These are phyloP conservation scores for Lentinula detonsa DNA, from an alignment of 768 basidiomycete genomes.

Conservation along the genomic window DNA sequence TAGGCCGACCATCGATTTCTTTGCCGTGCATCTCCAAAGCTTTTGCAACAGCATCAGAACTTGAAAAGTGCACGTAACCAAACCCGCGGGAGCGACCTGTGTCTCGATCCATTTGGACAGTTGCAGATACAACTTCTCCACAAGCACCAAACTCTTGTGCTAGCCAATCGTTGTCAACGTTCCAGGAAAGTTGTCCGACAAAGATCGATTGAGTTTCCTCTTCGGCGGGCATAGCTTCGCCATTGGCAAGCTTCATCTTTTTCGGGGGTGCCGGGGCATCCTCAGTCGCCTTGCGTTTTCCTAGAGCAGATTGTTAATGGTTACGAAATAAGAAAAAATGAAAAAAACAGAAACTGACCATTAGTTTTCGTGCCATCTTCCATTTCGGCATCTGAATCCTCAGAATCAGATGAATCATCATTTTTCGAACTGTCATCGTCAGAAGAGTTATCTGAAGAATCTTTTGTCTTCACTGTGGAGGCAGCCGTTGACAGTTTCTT, in stretches of 20 bases:
- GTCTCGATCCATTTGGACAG: constrained; percentile 81
- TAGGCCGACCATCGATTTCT: constrained; percentile 87
- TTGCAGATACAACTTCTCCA: constrained; percentile 86
- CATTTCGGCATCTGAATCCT: constrained; percentile 57
- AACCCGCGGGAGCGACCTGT: constrained; percentile 82
- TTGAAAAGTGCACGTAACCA: constrained; percentile 76
- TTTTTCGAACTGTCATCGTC: constrained; percentile 3
- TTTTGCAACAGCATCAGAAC: constrained; percentile 66
- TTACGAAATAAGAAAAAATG: neutral
- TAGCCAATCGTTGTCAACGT: constrained; percentile 94
- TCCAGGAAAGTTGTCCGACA: constrained; percentile 93
- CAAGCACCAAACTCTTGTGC: constrained; percentile 83
- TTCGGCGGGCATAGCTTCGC: constrained; percentile 35
- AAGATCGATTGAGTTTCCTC: constrained; percentile 65
- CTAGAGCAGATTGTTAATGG: constrained; percentile 17
- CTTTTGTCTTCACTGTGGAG: constrained; percentile 12
- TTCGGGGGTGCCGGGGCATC: constrained; percentile 58
- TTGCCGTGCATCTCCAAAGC: constrained; percentile 77
- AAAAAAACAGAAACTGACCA: constrained; percentile 20
- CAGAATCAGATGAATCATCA: constrained; percentile 20
- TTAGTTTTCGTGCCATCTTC: constrained; percentile 29
- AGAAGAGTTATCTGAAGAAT: too few species aligned
- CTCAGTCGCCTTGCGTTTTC: constrained; percentile 80
- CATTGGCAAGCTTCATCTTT: constrained; percentile 75
- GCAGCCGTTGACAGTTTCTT: constrained; percentile 7